These are phyloP conservation scores for Inosperma sp. DNA, from an alignment of 768 basidiomycete genomes.

Conservation along the genomic window DNA sequence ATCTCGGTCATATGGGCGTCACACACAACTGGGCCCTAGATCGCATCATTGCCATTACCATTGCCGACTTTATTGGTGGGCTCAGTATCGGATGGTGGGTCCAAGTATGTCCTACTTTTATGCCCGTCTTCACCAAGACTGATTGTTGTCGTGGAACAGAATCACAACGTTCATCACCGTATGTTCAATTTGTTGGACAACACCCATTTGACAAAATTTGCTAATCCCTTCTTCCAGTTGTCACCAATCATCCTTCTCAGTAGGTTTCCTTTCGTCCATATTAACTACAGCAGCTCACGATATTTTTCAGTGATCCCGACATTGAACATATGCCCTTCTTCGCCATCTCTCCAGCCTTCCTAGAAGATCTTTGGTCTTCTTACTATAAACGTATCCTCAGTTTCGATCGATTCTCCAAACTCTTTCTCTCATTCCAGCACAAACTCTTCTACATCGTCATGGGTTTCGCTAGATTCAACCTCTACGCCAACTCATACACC, in stretches of 20 bases:
- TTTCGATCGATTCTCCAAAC: conserved; percentile 65
- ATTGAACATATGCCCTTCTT: conserved; percentile 92
- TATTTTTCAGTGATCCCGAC: conserved; percentile 62
- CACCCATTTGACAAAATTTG: conserved; percentile 1
- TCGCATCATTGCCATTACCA: conserved; percentile 67
- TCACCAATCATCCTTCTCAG: conserved; percentile 97
- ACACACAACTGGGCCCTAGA: conserved; percentile 84
- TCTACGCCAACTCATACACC: conserved; percentile 82
- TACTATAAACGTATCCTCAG: conserved; percentile 88
- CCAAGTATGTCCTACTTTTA: conserved; percentile 58
- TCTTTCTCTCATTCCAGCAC: conserved; percentile 77
- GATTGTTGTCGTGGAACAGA: conserved; percentile 38
- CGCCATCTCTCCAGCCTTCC: conserved; percentile 85
- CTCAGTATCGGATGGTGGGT: conserved; percentile 98
- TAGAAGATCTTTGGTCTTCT: conserved; percentile 83
- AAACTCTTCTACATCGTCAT: conserved; percentile 90
- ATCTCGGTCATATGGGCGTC: conserved; percentile 92
- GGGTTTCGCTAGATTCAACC: conserved; percentile 89
- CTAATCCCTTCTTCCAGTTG: conserved; percentile 49
- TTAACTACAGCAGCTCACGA: conserved; percentile 9
- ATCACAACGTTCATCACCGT: conserved; percentile 96
- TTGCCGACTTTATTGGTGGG: conserved; percentile 88
- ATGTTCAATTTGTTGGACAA: conserved; percentile 32
- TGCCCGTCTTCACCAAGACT: conserved; percentile 10
- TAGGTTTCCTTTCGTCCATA: conserved; percentile 34